Base-by-base conservation (phyloP, 139 green algal genomes). In the Klebsormidium nitens region DNA sequence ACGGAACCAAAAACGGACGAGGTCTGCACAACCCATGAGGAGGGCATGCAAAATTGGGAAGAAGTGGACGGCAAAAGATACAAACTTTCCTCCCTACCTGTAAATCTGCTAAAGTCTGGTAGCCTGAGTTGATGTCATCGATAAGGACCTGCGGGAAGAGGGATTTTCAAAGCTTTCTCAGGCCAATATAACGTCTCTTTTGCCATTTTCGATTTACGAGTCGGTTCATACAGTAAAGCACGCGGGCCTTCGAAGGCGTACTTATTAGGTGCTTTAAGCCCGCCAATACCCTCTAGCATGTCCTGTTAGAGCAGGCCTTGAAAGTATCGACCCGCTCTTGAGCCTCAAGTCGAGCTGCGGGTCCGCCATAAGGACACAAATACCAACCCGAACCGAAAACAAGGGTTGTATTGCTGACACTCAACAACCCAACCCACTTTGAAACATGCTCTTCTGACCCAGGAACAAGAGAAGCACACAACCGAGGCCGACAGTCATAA, bases 111-210 rank as follows among this genome's bases (percentile, higher is more conserved):
- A 55, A 23, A 23, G 23, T 23, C 46, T 55, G 46, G 23, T 55
- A 55, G 23, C 46, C 46, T 23, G 46, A n/a, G 46, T 55, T 55
- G 46, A 55, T 23, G 23, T 55, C 46, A 55, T 55, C 46, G 23
- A 55, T n/a, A 55, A 55, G 46, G 23, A 55, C 46, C 46, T 55
- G 46, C 46, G 23, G n/a, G n/a, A n/a, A n/a, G n/a, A n/a, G n/a
- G n/a, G n/a, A n/a, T n/a, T n/a, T n/a, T n/a, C n/a, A n/a, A n/a
- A n/a, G n/a, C n/a, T n/a, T n/a, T n/a, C 46, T 55, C 46, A 55
- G 23, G 46, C 23, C 46, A 55, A 23, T 31, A 55, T 31, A 55
- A 55, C 46, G 23, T 31, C 46, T 31, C 46, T 23, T 23, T 31
- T 23, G 46, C 46, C 23, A 23, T 31, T 23, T 31, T 23, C 23